Conservation (phyloP, 176 grass and related monocot species). For the Oryza glaberrima region DNA sequence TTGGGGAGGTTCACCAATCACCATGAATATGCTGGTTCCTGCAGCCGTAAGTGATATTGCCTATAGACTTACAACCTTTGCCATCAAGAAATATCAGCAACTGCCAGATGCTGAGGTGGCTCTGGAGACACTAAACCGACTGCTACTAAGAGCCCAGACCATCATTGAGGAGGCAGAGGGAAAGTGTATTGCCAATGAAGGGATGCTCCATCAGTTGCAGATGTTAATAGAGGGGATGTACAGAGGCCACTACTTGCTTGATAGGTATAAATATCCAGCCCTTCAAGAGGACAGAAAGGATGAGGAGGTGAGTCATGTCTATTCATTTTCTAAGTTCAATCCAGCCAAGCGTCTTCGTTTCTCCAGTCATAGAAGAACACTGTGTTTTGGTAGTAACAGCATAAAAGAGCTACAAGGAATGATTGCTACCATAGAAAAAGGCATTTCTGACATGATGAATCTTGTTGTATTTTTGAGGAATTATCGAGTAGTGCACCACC, state of each 20-base stretch:
- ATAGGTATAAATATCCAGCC: neutral
- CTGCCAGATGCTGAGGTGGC: neutral
- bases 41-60: conserved; percentile 11
- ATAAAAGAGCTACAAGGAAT: conserved; percentile 2
- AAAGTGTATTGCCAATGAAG: neutral
- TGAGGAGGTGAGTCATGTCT: neutral
- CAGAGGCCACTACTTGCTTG: conserved; percentile 14
- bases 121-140: conserved; percentile 6
- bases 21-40: conserved; percentile 20
- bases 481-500: neutral
- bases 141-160: conserved; percentile 34
- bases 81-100: conserved; percentile 5
- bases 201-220: conserved; percentile 28
- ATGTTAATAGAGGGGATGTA: conserved; percentile 13
- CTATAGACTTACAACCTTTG: conserved; percentile 3
- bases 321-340: conserved; percentile 14
- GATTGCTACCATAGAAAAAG: neutral
- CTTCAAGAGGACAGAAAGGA: neutral
- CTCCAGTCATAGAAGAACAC: neutral
- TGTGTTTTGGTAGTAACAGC: neutral
- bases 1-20: neutral
- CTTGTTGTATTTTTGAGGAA: conserved; percentile 21
- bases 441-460: conserved; percentile 16
- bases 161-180: conserved; percentile 22
- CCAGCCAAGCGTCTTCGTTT: neutral